Evolutionary conservation across 2,329 filamentous ascomycete species (phyloP).

Genomic region (Colletotrichum tofieldiae): DNA sequence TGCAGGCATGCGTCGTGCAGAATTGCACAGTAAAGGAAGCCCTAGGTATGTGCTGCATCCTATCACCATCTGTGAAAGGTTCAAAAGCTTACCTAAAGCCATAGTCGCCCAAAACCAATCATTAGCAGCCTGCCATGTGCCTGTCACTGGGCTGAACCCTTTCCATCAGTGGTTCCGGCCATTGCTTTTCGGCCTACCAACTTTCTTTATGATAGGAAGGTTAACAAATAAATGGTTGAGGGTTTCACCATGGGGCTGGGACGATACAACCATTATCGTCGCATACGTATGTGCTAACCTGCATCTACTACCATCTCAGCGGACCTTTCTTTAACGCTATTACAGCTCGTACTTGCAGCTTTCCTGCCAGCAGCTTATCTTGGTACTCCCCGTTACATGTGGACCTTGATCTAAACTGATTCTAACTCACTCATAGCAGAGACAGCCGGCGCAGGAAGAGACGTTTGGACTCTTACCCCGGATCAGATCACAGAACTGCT

Average conservation of each 20-base stretch:
- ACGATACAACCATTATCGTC: slow-evolving; percentile 10
- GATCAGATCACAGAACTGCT: slow-evolving; percentile 8
- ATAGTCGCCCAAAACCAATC: neutral
- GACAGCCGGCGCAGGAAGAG: neutral
- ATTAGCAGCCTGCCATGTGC: neutral
- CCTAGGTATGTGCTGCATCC: slow-evolving; percentile 47
- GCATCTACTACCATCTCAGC: neutral
- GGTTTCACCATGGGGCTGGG: slow-evolving; percentile 13
- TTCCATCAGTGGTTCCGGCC: neutral
- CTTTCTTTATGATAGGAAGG: neutral
- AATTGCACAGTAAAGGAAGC: slow-evolving; percentile 51
- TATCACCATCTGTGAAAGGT: neutral
- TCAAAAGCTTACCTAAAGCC: neutral
- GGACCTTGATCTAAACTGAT: neutral
- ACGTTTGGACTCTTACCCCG: slow-evolving; percentile 11
- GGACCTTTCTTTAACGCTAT: neutral
- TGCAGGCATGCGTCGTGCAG: neutral
- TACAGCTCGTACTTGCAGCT: neutral
- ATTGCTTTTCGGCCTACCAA: neutral
- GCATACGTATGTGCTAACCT: slow-evolving; percentile 3
- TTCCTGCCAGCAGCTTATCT: neutral
- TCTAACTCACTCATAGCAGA: neutral
- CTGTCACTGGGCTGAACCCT: neutral
- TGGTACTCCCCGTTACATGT: neutral
- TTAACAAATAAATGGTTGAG: neutral